These are phyloP conservation scores for Sonneratia alba DNA, from an alignment of 345 rosid species.

Conservation along the genomic window DNA sequence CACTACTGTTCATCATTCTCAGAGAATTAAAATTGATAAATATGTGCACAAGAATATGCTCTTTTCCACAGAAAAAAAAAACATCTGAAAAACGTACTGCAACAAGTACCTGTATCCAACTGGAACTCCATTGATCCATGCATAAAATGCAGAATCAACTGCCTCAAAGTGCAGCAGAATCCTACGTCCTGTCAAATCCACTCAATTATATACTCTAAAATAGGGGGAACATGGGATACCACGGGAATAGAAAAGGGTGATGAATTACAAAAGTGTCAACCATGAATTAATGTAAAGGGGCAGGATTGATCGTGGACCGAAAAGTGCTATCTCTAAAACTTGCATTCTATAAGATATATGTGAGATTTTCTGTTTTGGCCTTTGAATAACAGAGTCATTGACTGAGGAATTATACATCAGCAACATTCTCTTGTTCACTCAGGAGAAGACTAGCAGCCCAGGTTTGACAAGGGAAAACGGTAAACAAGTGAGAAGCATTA, in stretches of 20 bases:
- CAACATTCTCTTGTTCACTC: not conserved
- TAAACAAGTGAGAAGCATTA: not conserved
- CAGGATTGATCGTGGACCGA: constrained; percentile 3
- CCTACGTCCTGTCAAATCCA: constrained; percentile 59
- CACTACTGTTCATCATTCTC: not conserved
- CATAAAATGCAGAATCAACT: constrained; percentile 91
- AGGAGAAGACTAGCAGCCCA: not conserved
- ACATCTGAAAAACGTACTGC: not conserved
- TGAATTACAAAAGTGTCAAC: not conserved
- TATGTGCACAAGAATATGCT: not conserved
- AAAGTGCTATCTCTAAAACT: not conserved
- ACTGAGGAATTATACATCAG: not conserved
- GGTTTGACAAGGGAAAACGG: not conserved
- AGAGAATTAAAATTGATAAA: not conserved
- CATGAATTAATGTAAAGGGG: not conserved
- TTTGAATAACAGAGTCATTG: not conserved
- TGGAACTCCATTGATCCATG: constrained; percentile 79
- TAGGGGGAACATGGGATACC: not conserved
- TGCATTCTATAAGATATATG: not conserved
- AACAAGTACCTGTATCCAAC: constrained; percentile 77
- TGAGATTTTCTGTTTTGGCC: not conserved
- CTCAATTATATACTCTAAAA: not conserved
- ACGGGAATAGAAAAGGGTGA: not conserved
- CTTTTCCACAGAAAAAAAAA: not conserved
- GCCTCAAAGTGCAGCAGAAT: constrained; percentile 93